Conservation (phyloP, 345 rosid species). For the Lepidium didymum region DNA sequence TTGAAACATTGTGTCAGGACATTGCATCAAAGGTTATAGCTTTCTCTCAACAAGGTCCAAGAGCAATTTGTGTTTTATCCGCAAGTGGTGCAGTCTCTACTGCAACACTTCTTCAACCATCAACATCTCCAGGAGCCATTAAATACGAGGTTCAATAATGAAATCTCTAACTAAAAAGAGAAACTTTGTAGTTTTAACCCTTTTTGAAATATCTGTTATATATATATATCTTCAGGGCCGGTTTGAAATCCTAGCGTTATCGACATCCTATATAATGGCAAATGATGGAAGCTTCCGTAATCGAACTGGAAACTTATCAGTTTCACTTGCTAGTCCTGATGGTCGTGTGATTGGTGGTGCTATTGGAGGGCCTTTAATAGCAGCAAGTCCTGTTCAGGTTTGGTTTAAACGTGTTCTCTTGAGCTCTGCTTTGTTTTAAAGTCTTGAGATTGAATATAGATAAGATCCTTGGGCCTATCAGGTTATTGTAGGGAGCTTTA, state of each 20-base stretch:
- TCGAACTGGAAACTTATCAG: slow-evolving; percentile 69
- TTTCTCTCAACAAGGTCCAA: slow-evolving; percentile 86
- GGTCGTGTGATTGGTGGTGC: slow-evolving; percentile 96
- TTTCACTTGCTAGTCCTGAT: slow-evolving; percentile 88
- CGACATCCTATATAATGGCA: slow-evolving; percentile 60
- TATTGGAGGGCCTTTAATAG: slow-evolving; percentile 84
- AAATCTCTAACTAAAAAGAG: not conserved
- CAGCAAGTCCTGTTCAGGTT: slow-evolving; percentile 88
- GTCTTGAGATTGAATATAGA: not conserved
- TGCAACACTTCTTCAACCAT: slow-evolving; percentile 76
- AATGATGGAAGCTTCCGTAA: slow-evolving; percentile 41
- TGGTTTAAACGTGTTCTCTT: not conserved
- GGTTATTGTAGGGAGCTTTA: slow-evolving; percentile 94
- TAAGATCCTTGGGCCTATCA: slow-evolving; percentile 16
- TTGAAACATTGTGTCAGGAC: slow-evolving; percentile 40
- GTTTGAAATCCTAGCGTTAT: slow-evolving; percentile 78
- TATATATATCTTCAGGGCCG: slow-evolving; percentile 52
- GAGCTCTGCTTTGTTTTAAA: not conserved
- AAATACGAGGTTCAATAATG: slow-evolving; percentile 65
- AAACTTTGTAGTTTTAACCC: not conserved
- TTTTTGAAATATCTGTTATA: not conserved
- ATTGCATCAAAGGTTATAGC: slow-evolving; percentile 70
- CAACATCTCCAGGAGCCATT: slow-evolving; percentile 66
- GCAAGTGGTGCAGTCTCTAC: slow-evolving; percentile 90
- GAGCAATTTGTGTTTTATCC: slow-evolving; percentile 76